These are phyloP conservation scores for Penicillium manginii DNA, from an alignment of 495 filamentous ascomycete genomes.

Conservation along the genomic window DNA sequence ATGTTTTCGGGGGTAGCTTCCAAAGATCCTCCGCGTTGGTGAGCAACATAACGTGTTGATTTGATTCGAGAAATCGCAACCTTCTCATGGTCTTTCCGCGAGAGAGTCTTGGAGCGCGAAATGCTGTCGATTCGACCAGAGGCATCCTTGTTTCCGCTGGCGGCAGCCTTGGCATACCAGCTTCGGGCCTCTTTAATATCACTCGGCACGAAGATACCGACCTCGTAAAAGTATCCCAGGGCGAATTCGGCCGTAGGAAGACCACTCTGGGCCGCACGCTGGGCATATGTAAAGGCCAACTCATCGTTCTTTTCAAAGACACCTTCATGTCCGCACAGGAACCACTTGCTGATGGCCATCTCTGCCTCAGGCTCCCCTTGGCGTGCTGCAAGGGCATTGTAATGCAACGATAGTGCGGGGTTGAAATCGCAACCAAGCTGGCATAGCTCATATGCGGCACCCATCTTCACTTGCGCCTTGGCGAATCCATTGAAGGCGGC, in stretches of 20 bases:
- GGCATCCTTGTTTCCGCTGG: slow-evolving; percentile 92
- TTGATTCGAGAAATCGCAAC: slow-evolving; percentile 89
- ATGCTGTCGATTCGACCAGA: slow-evolving; percentile 80
- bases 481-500: slow-evolving; percentile 95
- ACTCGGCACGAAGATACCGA: slow-evolving; percentile 83
- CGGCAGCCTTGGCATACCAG: slow-evolving; percentile 91
- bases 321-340: slow-evolving; percentile 89
- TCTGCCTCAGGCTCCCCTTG: slow-evolving; percentile 91
- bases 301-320: slow-evolving; percentile 95
- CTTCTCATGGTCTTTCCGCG: slow-evolving; percentile 89
- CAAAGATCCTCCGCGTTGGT: slow-evolving; percentile 61
- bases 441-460: slow-evolving; percentile 91
- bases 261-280: slow-evolving; percentile 77
- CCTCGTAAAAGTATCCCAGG: slow-evolving; percentile 96
- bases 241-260: slow-evolving; percentile 94
- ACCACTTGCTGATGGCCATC: slow-evolving; percentile 98
- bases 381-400: slow-evolving; percentile 89
- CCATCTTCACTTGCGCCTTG: slow-evolving; percentile 98
- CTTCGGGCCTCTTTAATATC: slow-evolving; percentile 80
- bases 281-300: slow-evolving; percentile 87
- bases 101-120: slow-evolving; percentile 81
- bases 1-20: slow-evolving; percentile 60
- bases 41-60: slow-evolving; percentile 82
- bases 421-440: slow-evolving; percentile 94
- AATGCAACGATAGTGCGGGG: slow-evolving; percentile 88